Conservation (phyloP, 495 filamentous ascomycete species). For the Hypomontagnella monticulosa region DNA sequence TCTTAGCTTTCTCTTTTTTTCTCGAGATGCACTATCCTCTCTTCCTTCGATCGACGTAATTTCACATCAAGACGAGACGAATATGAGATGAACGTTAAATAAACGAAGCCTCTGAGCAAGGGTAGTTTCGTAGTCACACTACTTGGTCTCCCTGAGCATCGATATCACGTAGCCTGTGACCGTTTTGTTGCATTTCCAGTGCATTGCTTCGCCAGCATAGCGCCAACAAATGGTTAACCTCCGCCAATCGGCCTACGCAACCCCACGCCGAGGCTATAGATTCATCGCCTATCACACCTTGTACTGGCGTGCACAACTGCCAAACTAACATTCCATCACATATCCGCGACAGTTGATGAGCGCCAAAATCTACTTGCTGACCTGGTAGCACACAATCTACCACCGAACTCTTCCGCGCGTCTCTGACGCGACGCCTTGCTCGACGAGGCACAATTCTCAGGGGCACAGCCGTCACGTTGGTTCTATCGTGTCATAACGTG, state of each 20-base stretch:
- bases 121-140: conserved; percentile 31
- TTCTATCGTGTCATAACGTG: conserved; percentile 29
- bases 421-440: conserved; percentile 12
- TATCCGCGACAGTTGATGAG: conserved; percentile 22
- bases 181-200: conserved; percentile 33
- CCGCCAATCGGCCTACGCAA: conserved; percentile 38
- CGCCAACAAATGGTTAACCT: conserved; percentile 36
- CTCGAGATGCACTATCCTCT: neutral
- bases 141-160: conserved; percentile 17
- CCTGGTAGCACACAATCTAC: conserved; percentile 11
- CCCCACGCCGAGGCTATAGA: conserved; percentile 39
- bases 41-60: conserved; percentile 3
- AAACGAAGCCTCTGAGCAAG: conserved; percentile 24
- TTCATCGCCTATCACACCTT: conserved; percentile 35
- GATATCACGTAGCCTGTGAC: conserved; percentile 41
- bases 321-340: conserved; percentile 29
- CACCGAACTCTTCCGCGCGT: conserved; percentile 16
- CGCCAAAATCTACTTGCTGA: conserved; percentile 28
- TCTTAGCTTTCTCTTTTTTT: conserved; percentile 11
- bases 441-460: conserved; percentile 11
- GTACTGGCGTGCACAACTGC: conserved; percentile 21
- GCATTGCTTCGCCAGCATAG: conserved; percentile 34
- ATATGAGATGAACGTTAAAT: conserved; percentile 15
- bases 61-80: conserved; percentile 4
- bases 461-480: conserved; percentile 1